Conservation (phyloP, 768 basidiomycete species). For the Termitomyces sp. region DNA sequence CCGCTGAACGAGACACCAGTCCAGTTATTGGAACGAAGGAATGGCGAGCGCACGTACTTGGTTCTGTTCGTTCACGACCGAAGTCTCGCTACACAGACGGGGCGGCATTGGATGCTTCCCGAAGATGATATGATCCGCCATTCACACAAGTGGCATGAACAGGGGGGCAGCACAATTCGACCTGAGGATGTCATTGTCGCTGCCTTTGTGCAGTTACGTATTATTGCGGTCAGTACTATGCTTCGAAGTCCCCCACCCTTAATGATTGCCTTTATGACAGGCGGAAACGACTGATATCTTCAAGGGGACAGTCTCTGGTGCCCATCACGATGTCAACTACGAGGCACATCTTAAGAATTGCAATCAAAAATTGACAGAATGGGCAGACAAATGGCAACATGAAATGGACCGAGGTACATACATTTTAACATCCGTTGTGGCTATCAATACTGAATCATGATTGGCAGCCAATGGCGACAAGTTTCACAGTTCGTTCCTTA, state of each 20-base stretch:
- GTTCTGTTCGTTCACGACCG: constrained; percentile 85
- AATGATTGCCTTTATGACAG: constrained; percentile 25
- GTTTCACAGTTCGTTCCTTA: constrained; percentile 74
- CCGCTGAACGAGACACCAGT: constrained; percentile 57
- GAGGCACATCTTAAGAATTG: constrained; percentile 67
- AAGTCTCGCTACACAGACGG: constrained; percentile 81
- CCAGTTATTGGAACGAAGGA: constrained; percentile 70
- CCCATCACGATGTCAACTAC: constrained; percentile 62
- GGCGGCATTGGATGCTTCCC: constrained; percentile 83
- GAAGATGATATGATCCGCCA: constrained; percentile 78
- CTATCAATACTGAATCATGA: neutral
- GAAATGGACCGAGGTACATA: constrained; percentile 65
- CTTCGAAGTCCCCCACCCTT: neutral
- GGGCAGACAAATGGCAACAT: constrained; percentile 66
- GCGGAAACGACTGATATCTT: constrained; percentile 71
- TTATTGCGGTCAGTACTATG: constrained; percentile 54
- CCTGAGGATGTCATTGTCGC: constrained; percentile 80
- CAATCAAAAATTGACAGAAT: constrained; percentile 66
- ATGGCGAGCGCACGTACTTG: constrained; percentile 81
- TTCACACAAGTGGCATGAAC: constrained; percentile 66
- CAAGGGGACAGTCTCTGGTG: constrained; percentile 33
- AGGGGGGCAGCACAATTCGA: constrained; percentile 44
- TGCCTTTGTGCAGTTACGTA: constrained; percentile 71
- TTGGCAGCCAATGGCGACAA: constrained; percentile 58
- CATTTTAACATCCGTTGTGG: neutral